A percentile compares a stretch with the other conserved stretches of the same genome.
phyloP scores from a whole-genome alignment of 2,329 filamentous ascomycete genomes.

The Gaeumannomyces sp. region DNA sequence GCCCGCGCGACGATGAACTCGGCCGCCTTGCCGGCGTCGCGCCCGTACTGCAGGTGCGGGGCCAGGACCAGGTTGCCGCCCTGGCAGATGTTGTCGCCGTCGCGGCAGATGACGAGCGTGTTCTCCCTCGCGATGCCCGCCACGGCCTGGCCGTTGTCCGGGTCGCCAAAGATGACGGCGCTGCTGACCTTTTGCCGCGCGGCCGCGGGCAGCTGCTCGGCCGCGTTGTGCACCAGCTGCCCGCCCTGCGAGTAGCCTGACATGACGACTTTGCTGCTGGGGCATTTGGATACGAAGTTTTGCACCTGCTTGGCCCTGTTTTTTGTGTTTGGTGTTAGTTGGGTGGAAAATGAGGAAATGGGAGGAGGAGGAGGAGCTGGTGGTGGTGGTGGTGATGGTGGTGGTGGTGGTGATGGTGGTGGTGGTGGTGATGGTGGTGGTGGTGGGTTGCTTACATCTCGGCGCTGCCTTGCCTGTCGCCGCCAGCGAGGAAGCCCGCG shows the following conservation, averaged over 20 bases:
- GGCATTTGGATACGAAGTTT: slow-evolving; percentile 28
- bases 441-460: slow-evolving; percentile 11
- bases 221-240: slow-evolving; percentile 24
- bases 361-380: neutral
- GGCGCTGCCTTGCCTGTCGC: slow-evolving; percentile 16
- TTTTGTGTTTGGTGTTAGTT: neutral
- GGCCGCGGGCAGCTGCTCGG: slow-evolving; percentile 15
- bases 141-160: slow-evolving; percentile 17
- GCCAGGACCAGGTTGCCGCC: slow-evolving; percentile 18
- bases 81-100: slow-evolving; percentile 21
- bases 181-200: slow-evolving; percentile 18
- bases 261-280: slow-evolving; percentile 34
- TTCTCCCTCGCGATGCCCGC: slow-evolving; percentile 13
- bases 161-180: slow-evolving; percentile 26
- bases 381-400: too few species aligned
- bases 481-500: slow-evolving; percentile 19
- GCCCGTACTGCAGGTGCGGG: slow-evolving; percentile 22
- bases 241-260: slow-evolving; percentile 30
- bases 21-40: slow-evolving; percentile 19
- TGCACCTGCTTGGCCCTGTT: slow-evolving; percentile 25
- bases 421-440: too few species aligned
- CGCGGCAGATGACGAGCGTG: slow-evolving; percentile 19
- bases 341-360: too few species aligned
- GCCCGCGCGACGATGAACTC: slow-evolving; percentile 17
- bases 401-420: too few species aligned